phyloP scores from a whole-genome alignment of 306 rosid genomes.

The Gastrolobium villosum region DNA sequence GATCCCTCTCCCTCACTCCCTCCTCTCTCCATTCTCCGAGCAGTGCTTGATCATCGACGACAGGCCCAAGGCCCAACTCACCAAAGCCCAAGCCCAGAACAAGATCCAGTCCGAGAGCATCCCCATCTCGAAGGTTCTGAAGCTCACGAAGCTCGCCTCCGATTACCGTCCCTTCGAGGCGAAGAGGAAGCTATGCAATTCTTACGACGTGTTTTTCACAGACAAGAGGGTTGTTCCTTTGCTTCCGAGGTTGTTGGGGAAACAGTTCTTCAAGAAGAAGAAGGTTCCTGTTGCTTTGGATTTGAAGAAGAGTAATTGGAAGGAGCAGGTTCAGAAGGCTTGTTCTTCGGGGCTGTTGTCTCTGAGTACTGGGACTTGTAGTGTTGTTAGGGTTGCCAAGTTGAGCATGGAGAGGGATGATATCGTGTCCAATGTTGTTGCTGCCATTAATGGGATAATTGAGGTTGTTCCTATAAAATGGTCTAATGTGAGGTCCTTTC shows the following conservation, averaged over 20 bases:
- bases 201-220: constrained; percentile 73
- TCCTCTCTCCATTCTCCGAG: constrained; percentile 58
- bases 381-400: constrained; percentile 78
- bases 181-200: constrained; percentile 72
- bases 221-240: constrained; percentile 68
- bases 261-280: constrained; percentile 79
- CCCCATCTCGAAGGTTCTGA: constrained; percentile 67
- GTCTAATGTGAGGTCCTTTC: constrained; percentile 81
- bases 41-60: constrained; percentile 84
- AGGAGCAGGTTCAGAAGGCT: constrained; percentile 73
- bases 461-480: constrained; percentile 77
- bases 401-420: constrained; percentile 58
- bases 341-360: constrained; percentile 64
- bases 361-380: constrained; percentile 77
- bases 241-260: constrained; percentile 70
- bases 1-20: constrained; percentile 68
- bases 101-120: constrained; percentile 68
- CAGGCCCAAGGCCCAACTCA: constrained; percentile 59
- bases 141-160: constrained; percentile 72
- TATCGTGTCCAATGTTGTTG: constrained; percentile 69
- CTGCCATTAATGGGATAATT: constrained; percentile 62
- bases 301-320: constrained; percentile 77
- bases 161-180: constrained; percentile 80
- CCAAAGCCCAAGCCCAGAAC: constrained; percentile 57
- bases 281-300: constrained; percentile 85